These are phyloP conservation scores for rapeseed (Brassica napus) DNA, from an alignment of 345 rosid species.

Conservation along the genomic window DNA sequence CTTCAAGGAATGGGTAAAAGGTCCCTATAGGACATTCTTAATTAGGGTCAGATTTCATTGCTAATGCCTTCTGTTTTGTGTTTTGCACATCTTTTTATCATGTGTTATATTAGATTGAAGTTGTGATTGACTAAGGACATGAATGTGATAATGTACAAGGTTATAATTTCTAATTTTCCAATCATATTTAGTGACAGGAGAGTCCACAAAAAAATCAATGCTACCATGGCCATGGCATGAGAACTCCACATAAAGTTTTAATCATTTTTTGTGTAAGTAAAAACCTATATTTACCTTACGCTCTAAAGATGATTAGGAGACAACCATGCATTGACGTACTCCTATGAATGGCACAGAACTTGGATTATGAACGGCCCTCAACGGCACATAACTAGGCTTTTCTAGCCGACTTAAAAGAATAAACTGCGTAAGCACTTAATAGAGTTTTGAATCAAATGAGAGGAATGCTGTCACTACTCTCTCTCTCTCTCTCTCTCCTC, in stretches of 20 bases:
- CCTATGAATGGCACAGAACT: not conserved
- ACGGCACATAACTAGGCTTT: not conserved
- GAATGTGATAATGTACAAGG: not conserved
- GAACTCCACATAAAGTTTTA: not conserved
- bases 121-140: not conserved
- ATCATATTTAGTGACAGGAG: not conserved
- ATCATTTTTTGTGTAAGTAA: too few species aligned
- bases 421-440: not conserved
- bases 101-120: not conserved
- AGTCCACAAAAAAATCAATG: not conserved
- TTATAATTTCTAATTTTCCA: too few species aligned
- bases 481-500: conserved; percentile 7
- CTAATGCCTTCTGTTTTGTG: not conserved
- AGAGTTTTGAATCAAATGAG: not conserved
- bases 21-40: too few species aligned
- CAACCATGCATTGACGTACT: too few species aligned
- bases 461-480: not conserved
- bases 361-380: not conserved
- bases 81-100: not conserved
- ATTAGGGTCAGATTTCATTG: not conserved
- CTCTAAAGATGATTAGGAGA: too few species aligned
- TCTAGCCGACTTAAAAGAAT: not conserved
- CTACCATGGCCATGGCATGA: not conserved
- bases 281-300: too few species aligned
- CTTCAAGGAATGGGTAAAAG: not conserved